Percentiles rank a stretch among this genome's conserved stretches.
These are phyloP conservation scores for Fusarium xyrophilum DNA, from an alignment of 2,329 filamentous ascomycete genomes.

Conservation along the genomic window DNA sequence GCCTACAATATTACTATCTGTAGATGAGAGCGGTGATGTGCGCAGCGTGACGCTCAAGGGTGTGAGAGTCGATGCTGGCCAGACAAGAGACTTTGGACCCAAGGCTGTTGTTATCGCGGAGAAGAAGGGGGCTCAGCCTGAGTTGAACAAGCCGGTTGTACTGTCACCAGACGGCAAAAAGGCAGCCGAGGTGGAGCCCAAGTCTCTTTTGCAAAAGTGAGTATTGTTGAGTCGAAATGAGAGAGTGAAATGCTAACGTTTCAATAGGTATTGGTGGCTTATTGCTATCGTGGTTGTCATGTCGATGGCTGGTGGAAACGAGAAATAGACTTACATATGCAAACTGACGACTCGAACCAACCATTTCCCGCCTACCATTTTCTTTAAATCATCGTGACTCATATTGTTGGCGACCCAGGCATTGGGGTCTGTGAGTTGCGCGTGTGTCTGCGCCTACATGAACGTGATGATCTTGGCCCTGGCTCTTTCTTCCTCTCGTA, in stretches of 20 bases:
- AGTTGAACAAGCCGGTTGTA: slow-evolving; percentile 69
- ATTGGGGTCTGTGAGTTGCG: background rate
- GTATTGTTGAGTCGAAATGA: slow-evolving; percentile 37
- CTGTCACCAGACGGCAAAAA: slow-evolving; percentile 66
- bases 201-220: slow-evolving; percentile 72
- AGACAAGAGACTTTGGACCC: slow-evolving; percentile 70
- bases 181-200: slow-evolving; percentile 63
- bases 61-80: slow-evolving; percentile 67
- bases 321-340: slow-evolving; percentile 52
- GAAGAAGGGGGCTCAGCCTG: slow-evolving; percentile 60
- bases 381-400: background rate
- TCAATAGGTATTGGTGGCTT: slow-evolving; percentile 70
- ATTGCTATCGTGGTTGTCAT: slow-evolving; percentile 62
- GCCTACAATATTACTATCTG: slow-evolving; percentile 61
- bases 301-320: slow-evolving; percentile 60
- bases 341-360: slow-evolving; percentile 1
- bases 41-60: slow-evolving; percentile 62
- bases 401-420: background rate
- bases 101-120: slow-evolving; percentile 60
- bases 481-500: too few relatives aligned
- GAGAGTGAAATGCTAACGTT: slow-evolving; percentile 45
- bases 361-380: background rate
- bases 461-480: background rate
- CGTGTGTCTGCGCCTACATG: background rate
- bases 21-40: slow-evolving; percentile 54